phyloP scores from a whole-genome alignment of 2,329 filamentous ascomycete genomes.

The Neobulgaria alba region DNA sequence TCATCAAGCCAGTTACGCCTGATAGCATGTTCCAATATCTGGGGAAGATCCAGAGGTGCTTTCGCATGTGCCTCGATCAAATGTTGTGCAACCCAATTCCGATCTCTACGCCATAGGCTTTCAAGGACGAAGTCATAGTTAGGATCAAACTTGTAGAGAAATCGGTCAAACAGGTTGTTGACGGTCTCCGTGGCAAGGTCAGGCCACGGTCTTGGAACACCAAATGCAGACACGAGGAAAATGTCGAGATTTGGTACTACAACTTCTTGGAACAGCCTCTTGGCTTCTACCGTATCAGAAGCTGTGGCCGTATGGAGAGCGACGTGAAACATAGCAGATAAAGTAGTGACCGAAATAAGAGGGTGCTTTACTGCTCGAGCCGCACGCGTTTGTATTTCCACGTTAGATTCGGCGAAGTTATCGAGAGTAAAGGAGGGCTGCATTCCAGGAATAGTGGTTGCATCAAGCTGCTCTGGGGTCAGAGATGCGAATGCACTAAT shows the following conservation, averaged over 20 bases:
- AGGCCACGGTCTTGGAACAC: slow-evolving; percentile 70
- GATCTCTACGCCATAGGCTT: slow-evolving; percentile 85
- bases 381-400: slow-evolving; percentile 50
- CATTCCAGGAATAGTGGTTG: slow-evolving; percentile 74
- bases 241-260: slow-evolving; percentile 68
- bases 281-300: slow-evolving; percentile 54
- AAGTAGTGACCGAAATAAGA: slow-evolving; percentile 78
- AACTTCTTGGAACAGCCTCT: slow-evolving; percentile 57
- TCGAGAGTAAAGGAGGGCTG: slow-evolving; percentile 64
- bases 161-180: slow-evolving; percentile 71
- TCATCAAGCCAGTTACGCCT: slow-evolving; percentile 80
- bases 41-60: slow-evolving; percentile 56
- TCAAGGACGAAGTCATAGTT: slow-evolving; percentile 85
- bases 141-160: slow-evolving; percentile 68
- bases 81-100: slow-evolving; percentile 72
- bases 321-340: slow-evolving; percentile 59
- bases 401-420: slow-evolving; percentile 52
- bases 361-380: slow-evolving; percentile 71
- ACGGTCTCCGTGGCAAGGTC: slow-evolving; percentile 66
- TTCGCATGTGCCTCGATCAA: slow-evolving; percentile 69
- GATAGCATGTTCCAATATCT: slow-evolving; percentile 71
- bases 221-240: slow-evolving; percentile 70
- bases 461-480: slow-evolving; percentile 67
- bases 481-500: slow-evolving; percentile 78
- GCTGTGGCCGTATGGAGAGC: slow-evolving; percentile 53